Conservation (phyloP, 2,329 filamentous ascomycete species). For the Penicillium olsonii region DNA sequence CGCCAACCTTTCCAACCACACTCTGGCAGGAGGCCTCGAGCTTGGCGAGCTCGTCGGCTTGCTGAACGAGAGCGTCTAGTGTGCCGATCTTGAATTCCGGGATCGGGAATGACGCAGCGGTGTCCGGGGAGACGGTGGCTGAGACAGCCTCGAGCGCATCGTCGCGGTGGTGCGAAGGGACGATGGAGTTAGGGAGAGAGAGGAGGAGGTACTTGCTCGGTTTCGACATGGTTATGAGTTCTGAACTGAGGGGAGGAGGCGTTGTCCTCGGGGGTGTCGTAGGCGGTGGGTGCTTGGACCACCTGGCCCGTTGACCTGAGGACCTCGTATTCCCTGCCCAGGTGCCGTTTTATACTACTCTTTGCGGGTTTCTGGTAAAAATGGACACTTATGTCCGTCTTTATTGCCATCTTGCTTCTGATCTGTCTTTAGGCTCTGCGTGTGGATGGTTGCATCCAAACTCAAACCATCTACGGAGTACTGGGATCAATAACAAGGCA, state of each 20-base stretch:
- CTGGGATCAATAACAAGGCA: not conserved
- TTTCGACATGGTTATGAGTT: conserved; percentile 42
- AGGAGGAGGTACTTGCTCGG: conserved; percentile 75
- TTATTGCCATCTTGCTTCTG: too few relatives aligned
- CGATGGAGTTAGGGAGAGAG: conserved; percentile 84
- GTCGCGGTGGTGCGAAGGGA: conserved; percentile 75
- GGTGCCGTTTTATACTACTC: too few relatives aligned
- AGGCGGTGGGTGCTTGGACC: conserved; percentile 28
- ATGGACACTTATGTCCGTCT: too few relatives aligned
- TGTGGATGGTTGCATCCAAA: too few relatives aligned
- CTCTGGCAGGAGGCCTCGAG: conserved; percentile 76
- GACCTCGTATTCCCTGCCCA: too few relatives aligned
- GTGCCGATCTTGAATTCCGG: conserved; percentile 98
- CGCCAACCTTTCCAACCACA: conserved; percentile 84
- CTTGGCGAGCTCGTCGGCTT: conserved; percentile 93
- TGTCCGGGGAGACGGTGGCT: conserved; percentile 70
- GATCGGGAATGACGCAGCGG: conserved; percentile 74
- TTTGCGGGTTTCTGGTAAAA: too few relatives aligned
- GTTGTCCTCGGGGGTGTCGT: conserved; percentile 28
- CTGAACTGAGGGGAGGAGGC: conserved; percentile 3
- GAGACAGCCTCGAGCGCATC: conserved; percentile 78
- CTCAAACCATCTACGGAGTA: too few relatives aligned
- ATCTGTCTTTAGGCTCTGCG: too few relatives aligned
- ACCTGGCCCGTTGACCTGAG: not conserved
- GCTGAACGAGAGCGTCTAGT: conserved; percentile 89